A percentile compares a stretch with the other conserved stretches of the same genome.
phyloP scores from a whole-genome alignment of 257 asterid genomes.

The Przewalskia tangutica region DNA sequence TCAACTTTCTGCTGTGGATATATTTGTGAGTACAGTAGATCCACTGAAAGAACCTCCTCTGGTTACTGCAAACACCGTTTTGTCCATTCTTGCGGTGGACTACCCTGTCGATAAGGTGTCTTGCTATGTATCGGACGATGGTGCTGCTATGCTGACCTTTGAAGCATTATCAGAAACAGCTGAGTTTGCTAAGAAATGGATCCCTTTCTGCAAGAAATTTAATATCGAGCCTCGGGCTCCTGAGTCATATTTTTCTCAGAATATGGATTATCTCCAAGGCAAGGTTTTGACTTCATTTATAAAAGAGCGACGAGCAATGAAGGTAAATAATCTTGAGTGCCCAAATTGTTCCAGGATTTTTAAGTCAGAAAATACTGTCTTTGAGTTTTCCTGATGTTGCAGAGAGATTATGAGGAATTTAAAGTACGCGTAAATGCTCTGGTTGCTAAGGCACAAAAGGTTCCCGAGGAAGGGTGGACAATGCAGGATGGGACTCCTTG shows the following conservation, averaged over 20 bases:
- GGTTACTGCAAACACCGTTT: conserved; percentile 26
- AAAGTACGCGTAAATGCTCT: conserved; percentile 23
- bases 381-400: neutral
- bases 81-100: conserved; percentile 30
- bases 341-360: neutral
- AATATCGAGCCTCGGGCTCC: conserved; percentile 31
- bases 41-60: conserved; percentile 28
- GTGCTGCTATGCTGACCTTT: conserved; percentile 29
- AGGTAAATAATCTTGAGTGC: conserved; percentile 15
- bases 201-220: conserved; percentile 27
- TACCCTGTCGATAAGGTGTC: conserved; percentile 26
- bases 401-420: conserved; percentile 32
- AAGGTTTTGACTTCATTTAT: conserved; percentile 20
- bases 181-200: conserved; percentile 27
- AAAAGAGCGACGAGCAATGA: conserved; percentile 26
- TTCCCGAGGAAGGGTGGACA: conserved; percentile 31
- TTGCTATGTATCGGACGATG: conserved; percentile 30
- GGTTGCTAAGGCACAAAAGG: conserved; percentile 21
- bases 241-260: conserved; percentile 22
- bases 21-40: conserved; percentile 30
- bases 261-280: conserved; percentile 25
- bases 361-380: neutral
- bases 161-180: conserved; percentile 25
- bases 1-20: conserved; percentile 24
- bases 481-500: conserved; percentile 39